phyloP scores from a whole-genome alignment of 1,139 yeast species.

The Lodderomyces pseudojiufengensis region DNA sequence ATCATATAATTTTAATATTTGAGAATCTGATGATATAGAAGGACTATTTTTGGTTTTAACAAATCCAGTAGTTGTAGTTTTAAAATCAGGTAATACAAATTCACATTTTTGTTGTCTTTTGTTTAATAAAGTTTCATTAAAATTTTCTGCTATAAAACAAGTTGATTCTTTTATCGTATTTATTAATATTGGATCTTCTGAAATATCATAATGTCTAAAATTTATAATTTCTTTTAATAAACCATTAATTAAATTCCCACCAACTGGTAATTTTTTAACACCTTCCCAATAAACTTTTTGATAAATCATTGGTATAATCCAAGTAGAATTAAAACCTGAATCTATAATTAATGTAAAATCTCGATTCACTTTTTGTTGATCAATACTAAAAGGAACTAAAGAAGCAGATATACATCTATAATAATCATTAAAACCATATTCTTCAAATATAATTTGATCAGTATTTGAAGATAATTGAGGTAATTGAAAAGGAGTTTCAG shows the following conservation, averaged over 20 bases:
- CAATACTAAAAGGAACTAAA: constrained; percentile 64
- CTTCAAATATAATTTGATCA: constrained; percentile 93
- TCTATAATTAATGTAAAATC: constrained; percentile 83
- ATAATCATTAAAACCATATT: constrained; percentile 73
- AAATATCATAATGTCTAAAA: constrained; percentile 88
- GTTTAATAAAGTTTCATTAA: constrained; percentile 50
- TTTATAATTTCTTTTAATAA: constrained; percentile 79
- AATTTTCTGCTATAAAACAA: constrained; percentile 70
- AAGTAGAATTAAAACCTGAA: constrained; percentile 83
- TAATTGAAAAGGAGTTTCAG: constrained; percentile 80
- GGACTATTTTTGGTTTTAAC: constrained; percentile 25
- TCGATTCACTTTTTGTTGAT: constrained; percentile 19
- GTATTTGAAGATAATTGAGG: constrained; percentile 82
- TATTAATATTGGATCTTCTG: constrained; percentile 83
- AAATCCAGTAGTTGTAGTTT: constrained; percentile 70
- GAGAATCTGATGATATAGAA: constrained; percentile 42
- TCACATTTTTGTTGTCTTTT: constrained; percentile 40
- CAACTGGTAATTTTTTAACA: constrained; percentile 70
- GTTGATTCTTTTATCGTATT: constrained; percentile 83
- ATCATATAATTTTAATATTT: constrained; percentile 65
- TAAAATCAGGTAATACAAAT: constrained; percentile 84
- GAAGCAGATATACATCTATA: constrained; percentile 62
- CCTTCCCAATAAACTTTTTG: constrained; percentile 81
- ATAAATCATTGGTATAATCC: constrained; percentile 79
- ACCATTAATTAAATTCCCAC: constrained; percentile 83